Base-by-base conservation (phyloP, 2,329 filamentous ascomycete genomes). In the Sporothrix brasiliensis region DNA sequence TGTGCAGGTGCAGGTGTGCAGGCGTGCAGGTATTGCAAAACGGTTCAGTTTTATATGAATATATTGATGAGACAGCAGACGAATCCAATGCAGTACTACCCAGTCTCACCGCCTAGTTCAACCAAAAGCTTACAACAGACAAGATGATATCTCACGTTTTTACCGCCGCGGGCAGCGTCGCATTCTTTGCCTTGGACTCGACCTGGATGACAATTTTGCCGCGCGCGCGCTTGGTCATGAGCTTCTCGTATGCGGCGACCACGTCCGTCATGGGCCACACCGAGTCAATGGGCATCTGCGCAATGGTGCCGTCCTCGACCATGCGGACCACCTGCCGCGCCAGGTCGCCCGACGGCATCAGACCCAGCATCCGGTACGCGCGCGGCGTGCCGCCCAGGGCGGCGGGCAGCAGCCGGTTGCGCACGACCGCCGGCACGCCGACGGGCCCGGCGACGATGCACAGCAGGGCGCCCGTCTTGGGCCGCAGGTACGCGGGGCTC, bases 401-500 rank as follows among this genome's bases (percentile, higher is more conserved):
- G 0, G 74, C 72, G 1, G 79, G 79, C 34, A 76, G 61, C 21
- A 80, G 56, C 66, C 77, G 78, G 73, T 80, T 78, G 67, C 73
- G 73, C 11, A 80, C 50, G 67, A 78, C 77, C 1, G 77, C 76
- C 3, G 76, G 69, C 0, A 78, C 68, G 9, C 78, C 78, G 53
- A 77, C 74, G 21, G 73, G 71, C 0, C 78, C 79, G 41, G 79
- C 79, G 0, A 78, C 78, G 47, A 80, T 78, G 68, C 73, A 77
- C 68, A 80, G 67, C 69, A 79, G 85, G 24, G 78, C 74, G 65
- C 76, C 79, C 3, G 3, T 30, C 1, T 75, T 72, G 0, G 77
- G 75, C 52, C 78, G 77, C 47, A 86, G 78, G 71, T 82, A 86
- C 4, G 69, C 50, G 1, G 80, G 74, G 9, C 78, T 81, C 24